phyloP scores from a whole-genome alignment of 2,329 filamentous ascomycete species.

The Ceratocystis papillata region DNA sequence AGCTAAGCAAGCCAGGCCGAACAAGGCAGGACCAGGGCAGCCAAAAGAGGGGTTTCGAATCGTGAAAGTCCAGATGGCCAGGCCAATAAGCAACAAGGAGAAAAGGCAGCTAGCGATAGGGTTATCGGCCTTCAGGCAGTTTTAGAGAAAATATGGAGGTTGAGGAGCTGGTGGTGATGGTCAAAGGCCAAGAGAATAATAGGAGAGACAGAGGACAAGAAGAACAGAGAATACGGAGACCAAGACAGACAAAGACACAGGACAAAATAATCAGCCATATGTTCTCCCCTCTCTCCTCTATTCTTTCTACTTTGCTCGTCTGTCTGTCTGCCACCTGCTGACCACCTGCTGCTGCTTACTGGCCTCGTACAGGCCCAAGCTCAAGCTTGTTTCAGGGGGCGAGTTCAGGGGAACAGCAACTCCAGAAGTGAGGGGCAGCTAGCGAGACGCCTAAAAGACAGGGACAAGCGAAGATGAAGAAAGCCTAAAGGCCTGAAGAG shows the following conservation, averaged over 20 bases:
- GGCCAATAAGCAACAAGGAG: neutral
- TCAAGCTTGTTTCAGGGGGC: slow-evolving; percentile 11
- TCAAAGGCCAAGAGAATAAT: too few relatives aligned
- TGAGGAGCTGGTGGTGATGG: too few relatives aligned
- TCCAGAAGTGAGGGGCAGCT: neutral
- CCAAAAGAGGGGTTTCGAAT: slow-evolving; percentile 7
- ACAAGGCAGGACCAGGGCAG: neutral
- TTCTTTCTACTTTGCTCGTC: too few relatives aligned
- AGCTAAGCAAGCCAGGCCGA: neutral
- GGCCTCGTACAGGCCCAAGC: slow-evolving; percentile 4
- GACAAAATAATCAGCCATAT: too few relatives aligned
- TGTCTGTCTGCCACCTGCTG: neutral
- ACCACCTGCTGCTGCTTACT: neutral
- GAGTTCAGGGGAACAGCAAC: neutral
- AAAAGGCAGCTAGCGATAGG: slow-evolving; percentile 7
- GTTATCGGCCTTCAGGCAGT: too few relatives aligned
- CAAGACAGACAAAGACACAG: too few relatives aligned
- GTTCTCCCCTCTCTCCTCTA: too few relatives aligned
- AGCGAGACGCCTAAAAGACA: too few relatives aligned
- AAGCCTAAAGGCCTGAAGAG: neutral
- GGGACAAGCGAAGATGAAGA: neutral
- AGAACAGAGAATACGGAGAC: too few relatives aligned
- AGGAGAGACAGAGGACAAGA: too few relatives aligned
- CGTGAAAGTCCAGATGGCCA: neutral
- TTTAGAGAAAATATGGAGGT: neutral